Evolutionary conservation across 163 green algal species (phyloP), one percentile per base, ranked within the genome.

Genomic region (Scenedesmus sp.): DNA sequence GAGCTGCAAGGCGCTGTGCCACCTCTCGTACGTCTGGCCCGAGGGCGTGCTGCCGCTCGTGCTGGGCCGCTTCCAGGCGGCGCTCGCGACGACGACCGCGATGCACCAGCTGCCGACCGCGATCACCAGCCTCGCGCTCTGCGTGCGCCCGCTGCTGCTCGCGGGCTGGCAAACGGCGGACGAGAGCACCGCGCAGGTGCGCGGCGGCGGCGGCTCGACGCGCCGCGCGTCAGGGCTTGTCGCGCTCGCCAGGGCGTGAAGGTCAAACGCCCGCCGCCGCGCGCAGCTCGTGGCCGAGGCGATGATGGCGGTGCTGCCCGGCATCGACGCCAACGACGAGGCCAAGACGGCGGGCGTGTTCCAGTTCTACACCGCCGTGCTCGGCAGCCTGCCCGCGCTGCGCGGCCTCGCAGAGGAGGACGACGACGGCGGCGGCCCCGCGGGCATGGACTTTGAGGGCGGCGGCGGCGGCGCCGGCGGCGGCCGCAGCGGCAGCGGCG

Each of bases 251-350:
- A n/a, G n/a, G n/a, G n/a, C n/a, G n/a, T n/a, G n/a, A n/a, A n/a
- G n/a, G n/a, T n/a, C n/a, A n/a, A n/a, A n/a, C n/a, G n/a, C n/a
- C n/a, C n/a, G n/a, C n/a, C n/a, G n/a, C n/a, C n/a, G n/a, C n/a
- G n/a, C n/a, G 50, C 66, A 91, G 81, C 14, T 91, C 7, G 34
- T 98, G 20, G 91, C 92, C 11, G 86, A 87, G 31, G 93, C 95
- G 1, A 87, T 98, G 84, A 91, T 92, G 84, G 90, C 89, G 1
- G 88, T 92, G 26, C 88, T 98, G 47, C 93, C 94, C 3, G 95
- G 89, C 22, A 93, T 98, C 57, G 95, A 98, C 80, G 95, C 95
- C n/a, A 98, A 98, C 81, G 95, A 98, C 75, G 87, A 93, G 36
- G 77, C 77, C 75, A 98, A 98, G 86, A 97, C 92, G 0, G 76